Evolutionary conservation across 1,284 basidiomycete species (phyloP).

Genomic region (Veloboletus limbatus): DNA sequence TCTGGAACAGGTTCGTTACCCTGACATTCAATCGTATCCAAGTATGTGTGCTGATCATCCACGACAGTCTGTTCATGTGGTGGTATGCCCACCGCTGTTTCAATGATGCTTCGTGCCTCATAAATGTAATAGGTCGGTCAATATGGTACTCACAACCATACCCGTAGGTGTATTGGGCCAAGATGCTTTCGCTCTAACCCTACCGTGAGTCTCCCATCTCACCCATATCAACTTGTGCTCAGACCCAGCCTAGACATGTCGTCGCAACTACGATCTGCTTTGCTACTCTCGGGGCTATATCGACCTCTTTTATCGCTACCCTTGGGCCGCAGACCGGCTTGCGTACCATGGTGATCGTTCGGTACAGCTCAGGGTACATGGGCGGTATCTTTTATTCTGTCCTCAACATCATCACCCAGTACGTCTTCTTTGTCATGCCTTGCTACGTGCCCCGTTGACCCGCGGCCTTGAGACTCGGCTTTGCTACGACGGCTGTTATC

Average conservation of each 20-base stretch:
- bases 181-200: constrained; percentile 50
- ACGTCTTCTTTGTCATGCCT: constrained; percentile 11
- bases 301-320: constrained; percentile 52
- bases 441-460: background rate
- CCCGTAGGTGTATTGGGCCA: constrained; percentile 58
- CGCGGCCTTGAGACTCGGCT: constrained; percentile 39
- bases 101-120: constrained; percentile 1
- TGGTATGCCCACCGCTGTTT: constrained; percentile 35
- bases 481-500: constrained; percentile 45
- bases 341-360: constrained; percentile 57
- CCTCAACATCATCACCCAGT: constrained; percentile 58
- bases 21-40: background rate
- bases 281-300: constrained; percentile 39
- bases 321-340: constrained; percentile 63
- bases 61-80: constrained; percentile 46
- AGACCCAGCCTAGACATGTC: constrained; percentile 35
- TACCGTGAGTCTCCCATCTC: constrained; percentile 38
- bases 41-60: constrained; percentile 16
- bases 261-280: constrained; percentile 46
- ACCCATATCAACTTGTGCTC: background rate
- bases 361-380: constrained; percentile 56
- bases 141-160: constrained; percentile 51
- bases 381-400: constrained; percentile 56
- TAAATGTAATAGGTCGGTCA: constrained; percentile 40
- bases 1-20: constrained; percentile 47